phyloP scores from a whole-genome alignment of 1,284 basidiomycete species.

The Ustilago nuda region DNA sequence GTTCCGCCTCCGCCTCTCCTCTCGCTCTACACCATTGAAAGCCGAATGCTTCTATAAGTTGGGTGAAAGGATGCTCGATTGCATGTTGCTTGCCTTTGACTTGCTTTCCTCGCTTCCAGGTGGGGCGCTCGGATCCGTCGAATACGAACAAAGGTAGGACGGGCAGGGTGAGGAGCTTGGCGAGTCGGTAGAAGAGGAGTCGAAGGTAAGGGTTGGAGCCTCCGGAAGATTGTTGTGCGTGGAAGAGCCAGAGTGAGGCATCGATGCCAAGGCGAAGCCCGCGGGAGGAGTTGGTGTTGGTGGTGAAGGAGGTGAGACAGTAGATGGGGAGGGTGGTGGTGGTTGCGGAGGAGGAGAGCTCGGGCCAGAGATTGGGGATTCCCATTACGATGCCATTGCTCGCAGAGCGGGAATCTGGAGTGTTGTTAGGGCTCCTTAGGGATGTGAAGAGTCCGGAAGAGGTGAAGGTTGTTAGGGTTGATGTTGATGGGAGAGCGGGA shows the following conservation, averaged over 20 bases:
- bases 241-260: constrained; percentile 71
- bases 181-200: constrained; percentile 73
- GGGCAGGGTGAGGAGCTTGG: constrained; percentile 80
- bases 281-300: constrained; percentile 29
- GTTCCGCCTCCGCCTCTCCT: constrained; percentile 95
- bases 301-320: constrained; percentile 32
- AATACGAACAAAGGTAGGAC: constrained; percentile 92
- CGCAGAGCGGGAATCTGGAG: too few species aligned
- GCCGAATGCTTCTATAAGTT: constrained; percentile 87
- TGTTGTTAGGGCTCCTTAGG: not conserved
- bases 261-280: constrained; percentile 60
- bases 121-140: constrained; percentile 87
- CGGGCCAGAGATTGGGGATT: constrained; percentile 60
- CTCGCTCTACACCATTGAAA: constrained; percentile 79
- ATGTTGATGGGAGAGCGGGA: not conserved
- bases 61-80: constrained; percentile 45
- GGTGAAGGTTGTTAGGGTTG: not conserved
- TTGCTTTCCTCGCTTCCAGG: constrained; percentile 82
- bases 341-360: constrained; percentile 47
- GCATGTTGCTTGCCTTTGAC: constrained; percentile 72
- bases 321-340: constrained; percentile 47
- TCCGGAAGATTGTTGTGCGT: constrained; percentile 69
- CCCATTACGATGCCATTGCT: constrained; percentile 50
- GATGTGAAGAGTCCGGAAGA: too few species aligned
- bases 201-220: constrained; percentile 72